These are phyloP conservation scores for Pythium coloratum DNA, from an alignment of 352 stramenopile genomes.

Conservation along the genomic window DNA sequence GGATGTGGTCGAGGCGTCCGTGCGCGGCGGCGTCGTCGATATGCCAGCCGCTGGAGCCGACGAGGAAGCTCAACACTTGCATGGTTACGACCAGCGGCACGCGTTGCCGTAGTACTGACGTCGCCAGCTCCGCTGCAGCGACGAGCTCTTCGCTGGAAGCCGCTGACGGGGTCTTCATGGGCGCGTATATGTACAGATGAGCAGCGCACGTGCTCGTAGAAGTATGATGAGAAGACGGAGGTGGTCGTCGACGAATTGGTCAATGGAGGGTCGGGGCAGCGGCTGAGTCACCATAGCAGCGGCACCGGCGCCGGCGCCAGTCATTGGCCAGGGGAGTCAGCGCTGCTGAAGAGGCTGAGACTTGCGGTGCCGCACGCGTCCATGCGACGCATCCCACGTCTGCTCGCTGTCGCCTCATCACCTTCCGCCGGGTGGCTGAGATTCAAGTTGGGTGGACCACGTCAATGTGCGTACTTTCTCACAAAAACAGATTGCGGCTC, in stretches of 20 bases:
- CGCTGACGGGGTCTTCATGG: too few species aligned
- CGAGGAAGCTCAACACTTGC: slow-evolving; percentile 15
- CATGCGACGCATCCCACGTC: slow-evolving; percentile 6
- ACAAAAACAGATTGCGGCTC: not conserved
- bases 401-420: not conserved
- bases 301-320: not conserved
- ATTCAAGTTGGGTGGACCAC: slow-evolving; percentile 4
- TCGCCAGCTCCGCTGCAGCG: not conserved
- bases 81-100: not conserved
- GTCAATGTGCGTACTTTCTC: slow-evolving; percentile 4
- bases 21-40: slow-evolving; percentile 4
- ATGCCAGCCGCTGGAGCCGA: slow-evolving; percentile 9
- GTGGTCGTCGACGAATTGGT: not conserved
- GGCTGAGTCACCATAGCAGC: not conserved
- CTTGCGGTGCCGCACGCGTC: slow-evolving; percentile 10
- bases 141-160: not conserved
- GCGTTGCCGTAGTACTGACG: not conserved
- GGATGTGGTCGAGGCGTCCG: not conserved
- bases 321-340: slow-evolving; percentile 6
- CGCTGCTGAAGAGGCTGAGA: not conserved
- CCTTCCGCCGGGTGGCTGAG: not conserved
- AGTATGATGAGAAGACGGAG: not conserved
- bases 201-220: not conserved
- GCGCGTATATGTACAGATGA: not conserved
- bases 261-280: not conserved